A percentile compares a stretch with the other conserved stretches of the same genome.
Conservation (phyloP, 2,329 filamentous ascomycete species). For the Pseudopyrenochaeta lycopersici region DNA sequence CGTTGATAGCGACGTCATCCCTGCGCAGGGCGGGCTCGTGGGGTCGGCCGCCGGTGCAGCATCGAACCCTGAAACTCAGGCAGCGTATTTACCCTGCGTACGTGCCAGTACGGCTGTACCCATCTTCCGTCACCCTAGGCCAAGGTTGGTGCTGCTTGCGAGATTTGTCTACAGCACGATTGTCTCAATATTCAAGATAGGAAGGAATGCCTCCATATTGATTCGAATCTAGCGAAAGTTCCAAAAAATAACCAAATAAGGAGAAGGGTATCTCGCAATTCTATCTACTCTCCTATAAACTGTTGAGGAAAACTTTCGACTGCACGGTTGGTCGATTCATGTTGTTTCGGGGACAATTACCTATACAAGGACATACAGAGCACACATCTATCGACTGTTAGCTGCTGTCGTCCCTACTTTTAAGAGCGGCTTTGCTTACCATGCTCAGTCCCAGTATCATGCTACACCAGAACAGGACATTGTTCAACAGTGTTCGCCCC, state of each 20-base stretch:
- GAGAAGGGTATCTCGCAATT: slow-evolving; percentile 29
- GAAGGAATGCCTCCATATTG: neutral
- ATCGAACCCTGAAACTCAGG: neutral
- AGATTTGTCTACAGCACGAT: neutral
- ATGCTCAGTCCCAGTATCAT: slow-evolving; percentile 88
- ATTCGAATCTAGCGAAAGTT: neutral
- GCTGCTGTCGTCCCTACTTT: neutral
- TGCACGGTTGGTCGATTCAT: too few relatives aligned
- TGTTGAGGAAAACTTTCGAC: too few relatives aligned
- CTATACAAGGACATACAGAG: slow-evolving; percentile 50
- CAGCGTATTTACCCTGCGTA: neutral
- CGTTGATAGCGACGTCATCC: slow-evolving; percentile 25
- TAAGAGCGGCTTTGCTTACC: slow-evolving; percentile 64
- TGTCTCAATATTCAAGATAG: too few relatives aligned
- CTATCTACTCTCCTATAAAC: slow-evolving; percentile 1
- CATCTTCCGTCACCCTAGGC: neutral
- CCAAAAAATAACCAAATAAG: slow-evolving; percentile 4
- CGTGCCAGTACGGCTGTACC: neutral
- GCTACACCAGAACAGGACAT: slow-evolving; percentile 86
- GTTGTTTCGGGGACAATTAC: neutral
- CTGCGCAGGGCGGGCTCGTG: slow-evolving; percentile 11
- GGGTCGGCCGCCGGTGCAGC: slow-evolving; percentile 18
- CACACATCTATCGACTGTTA: slow-evolving; percentile 46
- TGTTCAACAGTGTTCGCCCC: slow-evolving; percentile 75
- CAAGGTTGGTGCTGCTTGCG: neutral